Base-by-base conservation (phyloP, 1,284 basidiomycete genomes). In the Puccinia polysora region DNA sequence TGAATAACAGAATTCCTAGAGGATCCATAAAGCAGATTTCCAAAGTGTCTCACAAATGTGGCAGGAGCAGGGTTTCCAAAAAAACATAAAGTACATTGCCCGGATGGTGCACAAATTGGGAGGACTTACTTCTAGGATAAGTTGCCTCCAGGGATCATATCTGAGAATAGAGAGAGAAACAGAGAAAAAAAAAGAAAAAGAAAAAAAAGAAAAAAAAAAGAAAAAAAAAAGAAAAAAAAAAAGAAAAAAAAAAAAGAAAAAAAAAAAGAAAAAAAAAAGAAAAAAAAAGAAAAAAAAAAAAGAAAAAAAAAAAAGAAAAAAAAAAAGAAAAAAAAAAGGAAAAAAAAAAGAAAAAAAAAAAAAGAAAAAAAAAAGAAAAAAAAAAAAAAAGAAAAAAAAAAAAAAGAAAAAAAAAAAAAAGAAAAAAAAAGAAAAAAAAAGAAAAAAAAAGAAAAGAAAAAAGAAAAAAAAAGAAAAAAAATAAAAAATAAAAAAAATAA, bases 311-410 rank as follows among this genome's bases (percentile, higher is more conserved):
- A 18, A 43, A 8, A 43, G 40, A 43, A 43, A 8, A 8, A 43
- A 43, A 18, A 8, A 43, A 43, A 43, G 8, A 43, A 43, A 43
- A 18, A 8, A 8, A 43, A 8, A 43, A 43, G 18, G 18, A 43
- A 43, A 43, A 43, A 43, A 8, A 8, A 8, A 43, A 50, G 49
- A 20, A 50, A 50, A 20, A 50, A 50, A 20, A 50, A 50, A 18
- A 43, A 50, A 50, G 49, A 55, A 55, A 55, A 4, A 55, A 55
- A 30, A 55, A 55, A 30, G 4, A 55, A 30, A 28, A 12, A 55
- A 30, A 7, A 18, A 6, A 55, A 14, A 7, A 23, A 55, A 12
- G 1, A 55, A 55, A 32, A 55, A 25, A 25, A 32, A 45, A 7
- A 28, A 62, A 18, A 25, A 60, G 23, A 25, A 23, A 25, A 20